phyloP scores from a whole-genome alignment of 306 rosid species.

The Bauhinia variegata region DNA sequence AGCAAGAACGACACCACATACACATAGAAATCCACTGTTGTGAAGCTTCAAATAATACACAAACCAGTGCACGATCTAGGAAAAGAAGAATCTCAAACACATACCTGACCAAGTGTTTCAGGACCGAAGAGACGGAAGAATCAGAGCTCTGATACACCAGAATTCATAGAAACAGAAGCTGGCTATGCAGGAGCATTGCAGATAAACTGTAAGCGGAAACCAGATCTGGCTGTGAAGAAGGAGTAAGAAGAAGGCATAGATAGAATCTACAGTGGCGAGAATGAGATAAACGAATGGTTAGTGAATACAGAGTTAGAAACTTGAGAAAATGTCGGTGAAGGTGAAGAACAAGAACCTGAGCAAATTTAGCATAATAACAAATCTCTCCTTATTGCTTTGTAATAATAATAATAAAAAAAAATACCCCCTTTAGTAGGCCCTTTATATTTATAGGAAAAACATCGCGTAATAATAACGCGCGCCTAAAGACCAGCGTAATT shows the following conservation, averaged over 20 bases:
- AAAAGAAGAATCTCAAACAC: constrained; percentile 18
- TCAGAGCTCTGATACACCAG: constrained; percentile 18
- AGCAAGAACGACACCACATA: constrained; percentile 61
- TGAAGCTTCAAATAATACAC: not conserved
- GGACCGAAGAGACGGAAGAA: constrained; percentile 49
- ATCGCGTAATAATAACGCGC: too few species aligned
- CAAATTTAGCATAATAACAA: too few species aligned
- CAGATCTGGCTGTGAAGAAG: constrained; percentile 35
- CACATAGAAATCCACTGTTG: not conserved
- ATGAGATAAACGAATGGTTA: not conserved
- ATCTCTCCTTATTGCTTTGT: too few species aligned
- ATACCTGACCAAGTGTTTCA: constrained; percentile 85
- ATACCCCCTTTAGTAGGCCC: too few species aligned
- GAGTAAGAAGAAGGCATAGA: not conserved
- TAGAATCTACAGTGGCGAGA: not conserved
- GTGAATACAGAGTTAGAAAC: not conserved
- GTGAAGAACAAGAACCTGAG: constrained; percentile 16
- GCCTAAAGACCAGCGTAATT: too few species aligned
- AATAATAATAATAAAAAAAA: too few species aligned
- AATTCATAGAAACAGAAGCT: constrained; percentile 34
- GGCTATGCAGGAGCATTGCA: constrained; percentile 12
- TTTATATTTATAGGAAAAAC: too few species aligned
- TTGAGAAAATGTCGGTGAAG: constrained; percentile 21
- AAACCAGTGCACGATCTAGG: constrained; percentile 46
- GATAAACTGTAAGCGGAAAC: constrained; percentile 1